A percentile compares a stretch with the other conserved stretches of the same genome.
Conservation (phyloP, 305 asterid species). For the Fraxinus angustifolia region DNA sequence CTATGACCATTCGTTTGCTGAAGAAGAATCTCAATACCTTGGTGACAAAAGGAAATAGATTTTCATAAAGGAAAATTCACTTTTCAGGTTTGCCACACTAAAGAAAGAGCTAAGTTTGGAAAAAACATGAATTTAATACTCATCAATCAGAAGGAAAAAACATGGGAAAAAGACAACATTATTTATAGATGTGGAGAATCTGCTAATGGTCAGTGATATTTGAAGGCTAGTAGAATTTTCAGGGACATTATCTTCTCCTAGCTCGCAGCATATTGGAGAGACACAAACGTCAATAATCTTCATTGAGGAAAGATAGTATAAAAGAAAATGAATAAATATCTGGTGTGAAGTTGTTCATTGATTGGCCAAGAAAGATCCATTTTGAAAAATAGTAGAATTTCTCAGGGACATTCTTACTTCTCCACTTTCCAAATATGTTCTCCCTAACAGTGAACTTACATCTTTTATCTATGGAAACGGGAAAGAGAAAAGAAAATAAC, state of each 20-base stretch:
- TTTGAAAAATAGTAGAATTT: neutral
- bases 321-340: neutral
- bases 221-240: neutral
- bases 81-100: neutral
- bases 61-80: neutral
- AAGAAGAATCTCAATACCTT: neutral
- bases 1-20: conserved; percentile 3
- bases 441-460: neutral
- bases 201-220: neutral
- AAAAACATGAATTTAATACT: neutral
- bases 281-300: neutral
- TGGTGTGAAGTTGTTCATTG: neutral
- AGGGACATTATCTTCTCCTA: neutral
- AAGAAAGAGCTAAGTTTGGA: neutral
- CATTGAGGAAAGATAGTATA: neutral
- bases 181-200: neutral
- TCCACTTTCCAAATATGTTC: neutral
- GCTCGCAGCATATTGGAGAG: neutral
- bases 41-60: neutral
- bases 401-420: neutral
- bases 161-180: neutral
- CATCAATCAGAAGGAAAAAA: neutral
- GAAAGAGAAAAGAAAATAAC: neutral
- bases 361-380: neutral
- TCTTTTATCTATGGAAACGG: neutral